A percentile compares a stretch with the other conserved stretches of the same genome.
phyloP scores from a whole-genome alignment of 2,329 filamentous ascomycete species.

The Stachybotrys chlorohalonatus region DNA sequence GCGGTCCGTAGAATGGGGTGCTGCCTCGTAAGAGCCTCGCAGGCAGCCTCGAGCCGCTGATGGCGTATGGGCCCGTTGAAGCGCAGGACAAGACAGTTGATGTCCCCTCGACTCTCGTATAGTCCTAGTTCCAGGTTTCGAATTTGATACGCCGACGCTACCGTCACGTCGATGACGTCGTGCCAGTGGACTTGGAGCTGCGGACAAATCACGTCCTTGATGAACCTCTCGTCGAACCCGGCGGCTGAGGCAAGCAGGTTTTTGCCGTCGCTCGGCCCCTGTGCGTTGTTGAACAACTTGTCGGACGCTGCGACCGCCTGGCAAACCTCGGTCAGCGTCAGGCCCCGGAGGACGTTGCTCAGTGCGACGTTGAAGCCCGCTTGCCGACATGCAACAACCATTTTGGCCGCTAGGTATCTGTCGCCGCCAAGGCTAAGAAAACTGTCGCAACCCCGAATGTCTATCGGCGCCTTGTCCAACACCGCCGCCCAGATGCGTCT shows the following conservation, averaged over 20 bases:
- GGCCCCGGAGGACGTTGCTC: conserved; percentile 30
- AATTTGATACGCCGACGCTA: conserved; percentile 38
- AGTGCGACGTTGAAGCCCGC: conserved; percentile 31
- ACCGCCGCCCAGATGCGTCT: conserved; percentile 37
- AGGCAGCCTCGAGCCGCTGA: conserved; percentile 36
- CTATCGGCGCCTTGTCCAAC: conserved; percentile 25
- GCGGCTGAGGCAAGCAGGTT: not conserved
- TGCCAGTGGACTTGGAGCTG: conserved; percentile 31
- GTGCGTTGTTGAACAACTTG: conserved; percentile 5
- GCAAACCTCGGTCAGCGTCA: conserved; percentile 36
- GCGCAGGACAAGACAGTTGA: conserved; percentile 38
- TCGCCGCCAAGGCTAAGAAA: conserved; percentile 40
- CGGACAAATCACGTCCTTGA: conserved; percentile 30
- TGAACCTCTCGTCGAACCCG: conserved; percentile 22
- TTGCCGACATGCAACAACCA: conserved; percentile 35
- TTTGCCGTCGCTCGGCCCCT: not conserved
- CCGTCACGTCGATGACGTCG: conserved; percentile 36
- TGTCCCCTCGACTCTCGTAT: conserved; percentile 31
- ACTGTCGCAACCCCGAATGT: conserved; percentile 31
- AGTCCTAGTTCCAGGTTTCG: conserved; percentile 38
- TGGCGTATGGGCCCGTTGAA: conserved; percentile 33
- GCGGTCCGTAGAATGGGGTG: conserved; percentile 46
- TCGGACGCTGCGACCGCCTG: conserved; percentile 15
- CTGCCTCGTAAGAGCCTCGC: conserved; percentile 30
- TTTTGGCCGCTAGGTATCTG: conserved; percentile 30